Conservation (phyloP, 2,329 filamentous ascomycete genomes). For the Venturia oleaginea region DNA sequence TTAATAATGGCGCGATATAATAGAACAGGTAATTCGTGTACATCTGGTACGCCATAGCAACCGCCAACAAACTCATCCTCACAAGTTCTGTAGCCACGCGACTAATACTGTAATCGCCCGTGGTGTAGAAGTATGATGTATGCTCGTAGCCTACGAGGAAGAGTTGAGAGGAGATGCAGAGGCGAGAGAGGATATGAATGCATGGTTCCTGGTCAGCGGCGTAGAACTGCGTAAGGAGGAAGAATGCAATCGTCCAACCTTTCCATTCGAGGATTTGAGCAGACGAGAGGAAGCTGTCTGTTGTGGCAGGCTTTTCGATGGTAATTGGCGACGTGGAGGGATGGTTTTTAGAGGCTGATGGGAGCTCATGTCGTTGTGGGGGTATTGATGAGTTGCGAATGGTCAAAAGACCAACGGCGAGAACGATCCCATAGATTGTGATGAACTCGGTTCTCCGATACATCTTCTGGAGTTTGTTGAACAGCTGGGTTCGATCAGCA, state of each 20-base stretch:
- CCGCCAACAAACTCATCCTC: constrained; percentile 48
- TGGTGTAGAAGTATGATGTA: constrained; percentile 48
- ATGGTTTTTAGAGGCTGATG: not conserved
- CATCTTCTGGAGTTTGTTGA: constrained; percentile 11
- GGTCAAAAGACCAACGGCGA: constrained; percentile 2
- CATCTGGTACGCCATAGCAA: constrained; percentile 47
- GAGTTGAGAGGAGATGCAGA: constrained; percentile 48
- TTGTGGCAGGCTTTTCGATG: constrained; percentile 15
- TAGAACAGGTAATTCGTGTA: constrained; percentile 48
- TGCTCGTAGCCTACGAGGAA: constrained; percentile 57
- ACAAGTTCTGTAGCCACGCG: constrained; percentile 46
- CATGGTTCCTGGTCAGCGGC: constrained; percentile 33
- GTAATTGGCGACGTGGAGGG: not conserved
- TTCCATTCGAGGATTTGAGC: constrained; percentile 53
- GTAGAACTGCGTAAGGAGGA: constrained; percentile 47
- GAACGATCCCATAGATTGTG: not conserved
- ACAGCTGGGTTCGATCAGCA: constrained; percentile 40
- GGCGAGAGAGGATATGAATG: constrained; percentile 25
- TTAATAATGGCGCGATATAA: constrained; percentile 50
- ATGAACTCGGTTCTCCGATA: constrained; percentile 5
- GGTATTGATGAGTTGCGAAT: not conserved
- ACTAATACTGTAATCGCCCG: constrained; percentile 46
- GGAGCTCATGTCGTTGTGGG: not conserved
- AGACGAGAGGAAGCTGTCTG: constrained; percentile 35
- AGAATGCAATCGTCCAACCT: constrained; percentile 48